phyloP scores from a whole-genome alignment of 768 basidiomycete species.

The Amanita subjunquillea region DNA sequence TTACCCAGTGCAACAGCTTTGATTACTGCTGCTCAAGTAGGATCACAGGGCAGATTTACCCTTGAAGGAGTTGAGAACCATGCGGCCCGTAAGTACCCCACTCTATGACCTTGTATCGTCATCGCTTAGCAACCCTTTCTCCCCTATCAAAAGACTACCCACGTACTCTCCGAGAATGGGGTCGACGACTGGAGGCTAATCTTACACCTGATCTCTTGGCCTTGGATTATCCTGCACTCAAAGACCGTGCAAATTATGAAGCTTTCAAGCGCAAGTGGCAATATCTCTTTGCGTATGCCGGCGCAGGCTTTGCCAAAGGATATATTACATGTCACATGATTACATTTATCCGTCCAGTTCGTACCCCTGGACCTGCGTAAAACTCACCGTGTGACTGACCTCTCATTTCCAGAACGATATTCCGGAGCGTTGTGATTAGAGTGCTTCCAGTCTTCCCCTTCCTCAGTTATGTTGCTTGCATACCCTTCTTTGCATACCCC shows the following conservation, averaged over 20 bases:
- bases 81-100: slow-evolving; percentile 48
- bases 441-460: background rate
- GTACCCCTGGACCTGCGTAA: slow-evolving; percentile 13
- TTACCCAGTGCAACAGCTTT: slow-evolving; percentile 81
- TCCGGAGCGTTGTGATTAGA: slow-evolving; percentile 36
- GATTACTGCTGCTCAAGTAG: slow-evolving; percentile 58
- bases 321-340: slow-evolving; percentile 82
- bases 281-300: slow-evolving; percentile 76
- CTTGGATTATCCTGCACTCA: slow-evolving; percentile 50
- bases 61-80: slow-evolving; percentile 83
- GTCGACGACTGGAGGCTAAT: slow-evolving; percentile 61
- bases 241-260: slow-evolving; percentile 46
- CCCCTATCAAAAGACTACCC: slow-evolving; percentile 52
- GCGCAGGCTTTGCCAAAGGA: slow-evolving; percentile 69
- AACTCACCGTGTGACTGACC: slow-evolving; percentile 7
- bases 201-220: slow-evolving; percentile 46
- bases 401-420: slow-evolving; percentile 33
- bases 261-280: slow-evolving; percentile 78
- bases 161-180: slow-evolving; percentile 90
- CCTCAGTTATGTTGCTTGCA: background rate
- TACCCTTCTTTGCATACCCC: background rate
- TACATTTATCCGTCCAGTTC: slow-evolving; percentile 56
- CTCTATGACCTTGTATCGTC: background rate
- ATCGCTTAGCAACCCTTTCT: background rate
- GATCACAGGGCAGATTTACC: slow-evolving; percentile 67